Base-by-base conservation (phyloP, 768 basidiomycete genomes). In the Boletus rufocinnamomeus region DNA sequence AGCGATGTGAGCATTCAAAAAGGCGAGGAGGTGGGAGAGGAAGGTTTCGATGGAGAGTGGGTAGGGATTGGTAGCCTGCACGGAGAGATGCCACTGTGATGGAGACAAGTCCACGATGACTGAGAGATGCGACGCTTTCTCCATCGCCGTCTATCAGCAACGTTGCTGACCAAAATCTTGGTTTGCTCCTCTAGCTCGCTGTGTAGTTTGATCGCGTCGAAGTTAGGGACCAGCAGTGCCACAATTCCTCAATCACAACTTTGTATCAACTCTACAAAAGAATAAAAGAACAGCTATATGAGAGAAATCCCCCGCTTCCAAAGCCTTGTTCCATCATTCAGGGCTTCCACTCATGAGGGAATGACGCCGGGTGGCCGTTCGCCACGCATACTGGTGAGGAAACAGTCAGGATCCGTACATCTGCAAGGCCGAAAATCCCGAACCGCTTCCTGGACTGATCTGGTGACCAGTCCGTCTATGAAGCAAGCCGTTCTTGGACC, bases 1-100 rank as follows among this genome's bases (percentile, higher is more conserved):
- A 2, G 95, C 95, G 59, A 98, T 82, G 75, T 98, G 95, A 4
- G 94, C 84, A 69, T 99, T 98, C 67, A 96, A 78, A 68, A 98
- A 96, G 32, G 91, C 88, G 57, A 98, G 82, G 28, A 97, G 77
- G 66, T 94, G 91, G 3, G 91, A 85, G 47, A 98, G 79, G 70
- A 98, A 97, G 1, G 81, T 65, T 21, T 82, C 75, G 45, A 98
- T 81, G 2, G 87, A 71, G 14, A 98, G 75, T 0, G 85, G 80
- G 64, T 81, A 75, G 4, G 74, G 57, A 51, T 82, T 83, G 38
- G 75, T 66, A 4, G 80, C 66, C 45, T 77, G 72, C 1, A 84
- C 82, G 28, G 89, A 86, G 54, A 85, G 77, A 65, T 91, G 84
- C 95, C 95, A 96, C 72, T 94, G 91, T 1, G 85, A 77, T 5